A percentile compares a stretch with the other conserved stretches of the same genome.
These are phyloP conservation scores for Rutstroemia sp. DNA, from an alignment of 2,329 filamentous ascomycete genomes.

Conservation along the genomic window DNA sequence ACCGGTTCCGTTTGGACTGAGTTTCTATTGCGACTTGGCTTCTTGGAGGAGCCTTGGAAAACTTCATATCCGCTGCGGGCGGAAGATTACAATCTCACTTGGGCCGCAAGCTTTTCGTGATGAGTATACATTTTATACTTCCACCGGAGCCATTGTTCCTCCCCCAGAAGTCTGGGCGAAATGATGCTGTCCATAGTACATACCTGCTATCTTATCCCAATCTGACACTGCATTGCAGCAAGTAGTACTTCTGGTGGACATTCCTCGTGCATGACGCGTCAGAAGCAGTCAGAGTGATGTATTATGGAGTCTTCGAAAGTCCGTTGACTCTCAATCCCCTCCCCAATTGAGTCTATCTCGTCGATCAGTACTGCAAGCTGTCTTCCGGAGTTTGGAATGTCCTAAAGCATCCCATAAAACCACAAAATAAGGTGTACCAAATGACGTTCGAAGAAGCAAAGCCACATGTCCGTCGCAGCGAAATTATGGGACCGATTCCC, in stretches of 20 bases:
- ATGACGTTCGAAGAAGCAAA: conserved; percentile 4
- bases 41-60: too few species aligned
- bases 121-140: too few species aligned
- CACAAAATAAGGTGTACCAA: not conserved
- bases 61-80: too few species aligned
- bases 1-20: too few species aligned
- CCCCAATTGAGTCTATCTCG: not conserved
- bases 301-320: too few species aligned
- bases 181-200: not conserved
- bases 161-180: not conserved
- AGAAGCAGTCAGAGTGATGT: not conserved
- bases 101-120: too few species aligned
- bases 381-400: not conserved
- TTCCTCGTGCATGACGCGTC: not conserved
- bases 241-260: not conserved
- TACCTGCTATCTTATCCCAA: not conserved
- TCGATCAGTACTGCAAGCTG: not conserved
- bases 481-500: not conserved
- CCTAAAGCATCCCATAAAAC: not conserved
- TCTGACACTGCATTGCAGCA: conserved; percentile 3
- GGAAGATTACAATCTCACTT: too few species aligned
- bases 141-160: too few species aligned
- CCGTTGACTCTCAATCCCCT: too few species aligned
- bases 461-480: not conserved
- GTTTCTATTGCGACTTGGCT: too few species aligned